Evolutionary conservation across 2,329 filamentous ascomycete genomes (phyloP), one percentile per base, ranked within the genome.

Genomic region (Lecanicillium sp.): DNA sequence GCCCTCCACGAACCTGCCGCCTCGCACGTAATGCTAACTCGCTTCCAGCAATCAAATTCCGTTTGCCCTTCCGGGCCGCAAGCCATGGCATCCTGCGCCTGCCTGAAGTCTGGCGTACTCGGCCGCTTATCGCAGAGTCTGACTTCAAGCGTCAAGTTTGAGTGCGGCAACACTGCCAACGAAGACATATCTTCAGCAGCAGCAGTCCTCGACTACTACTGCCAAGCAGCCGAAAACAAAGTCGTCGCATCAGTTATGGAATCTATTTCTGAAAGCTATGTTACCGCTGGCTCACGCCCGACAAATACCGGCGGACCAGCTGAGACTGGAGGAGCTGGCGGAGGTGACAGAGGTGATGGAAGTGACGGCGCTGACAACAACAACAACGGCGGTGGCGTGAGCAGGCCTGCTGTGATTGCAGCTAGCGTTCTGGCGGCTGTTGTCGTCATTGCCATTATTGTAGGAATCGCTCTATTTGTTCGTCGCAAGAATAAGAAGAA

Each of bases 71-170:
- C 43, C 1, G 67, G 64, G 0, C 64, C 66, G 4, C 51, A 64
- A 45, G 63, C 63, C 9, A 51, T 71, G 8, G 68, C 66, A 0
- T 69, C 65, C 4, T 71, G 67, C 40, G 59, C 56, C 9, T 71
- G 67, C 38, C 42, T 70, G 33, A 69, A 70, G 45, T 53, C 56
- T 13, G 57, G 59, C 25, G 62, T 70, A 51, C 56, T 60, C 2
- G 50, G 47, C 16, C 44, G 50, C 2, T 51, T 68, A 4, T 57
- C 60, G 15, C 64, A 53, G 45, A 48, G 41, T 3, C 56, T 71
- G 27, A 62, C 58, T 2, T 62, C 60, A 3, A 51, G 52, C 5
- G 58, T 67, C 30, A 60, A 60, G 41, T 58, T 53, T 27, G 51
- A 49, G 14, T 71, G 67, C 44, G 50, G 47, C 2, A 57, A 56